Conservation (phyloP, 352 stramenopile species). For the Globisporangium irregulare region DNA sequence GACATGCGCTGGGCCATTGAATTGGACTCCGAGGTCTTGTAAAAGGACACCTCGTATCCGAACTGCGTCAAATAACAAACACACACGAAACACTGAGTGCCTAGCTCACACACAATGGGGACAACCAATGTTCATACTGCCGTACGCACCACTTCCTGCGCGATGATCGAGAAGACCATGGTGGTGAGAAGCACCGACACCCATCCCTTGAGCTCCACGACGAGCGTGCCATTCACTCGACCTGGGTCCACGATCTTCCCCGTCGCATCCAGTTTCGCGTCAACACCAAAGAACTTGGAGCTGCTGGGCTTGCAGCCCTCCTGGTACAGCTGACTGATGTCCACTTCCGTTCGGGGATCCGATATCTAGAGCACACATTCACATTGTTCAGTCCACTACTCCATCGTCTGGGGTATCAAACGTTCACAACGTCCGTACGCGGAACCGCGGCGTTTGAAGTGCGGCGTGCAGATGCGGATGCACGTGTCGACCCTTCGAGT, state of each 20-base stretch:
- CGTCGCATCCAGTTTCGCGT: too few relatives aligned
- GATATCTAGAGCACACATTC: too few relatives aligned
- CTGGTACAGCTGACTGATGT: too few relatives aligned
- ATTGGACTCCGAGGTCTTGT: neutral
- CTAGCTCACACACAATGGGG: conserved; percentile 14
- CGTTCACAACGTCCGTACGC: too few relatives aligned
- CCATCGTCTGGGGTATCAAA: too few relatives aligned
- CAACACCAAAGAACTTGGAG: too few relatives aligned
- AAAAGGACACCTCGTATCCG: conserved; percentile 42
- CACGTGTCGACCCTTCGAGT: conserved; percentile 11
- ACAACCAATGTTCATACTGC: too few relatives aligned
- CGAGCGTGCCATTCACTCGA: conserved; percentile 34
- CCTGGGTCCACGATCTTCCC: conserved; percentile 23
- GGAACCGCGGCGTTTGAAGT: conserved; percentile 8
- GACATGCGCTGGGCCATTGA: conserved; percentile 43
- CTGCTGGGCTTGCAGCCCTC: too few relatives aligned
- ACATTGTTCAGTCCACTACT: conserved; percentile 17
- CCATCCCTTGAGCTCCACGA: conserved; percentile 33
- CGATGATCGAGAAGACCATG: too few relatives aligned
- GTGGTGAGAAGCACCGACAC: neutral
- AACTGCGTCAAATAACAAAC: conserved; percentile 17
- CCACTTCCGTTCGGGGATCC: too few relatives aligned
- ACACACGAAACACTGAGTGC: too few relatives aligned
- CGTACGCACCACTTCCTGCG: conserved; percentile 35
- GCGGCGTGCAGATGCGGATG: conserved; percentile 35